phyloP scores from a whole-genome alignment of 2,329 filamentous ascomycete genomes.

The Phialophora verrucosa region DNA sequence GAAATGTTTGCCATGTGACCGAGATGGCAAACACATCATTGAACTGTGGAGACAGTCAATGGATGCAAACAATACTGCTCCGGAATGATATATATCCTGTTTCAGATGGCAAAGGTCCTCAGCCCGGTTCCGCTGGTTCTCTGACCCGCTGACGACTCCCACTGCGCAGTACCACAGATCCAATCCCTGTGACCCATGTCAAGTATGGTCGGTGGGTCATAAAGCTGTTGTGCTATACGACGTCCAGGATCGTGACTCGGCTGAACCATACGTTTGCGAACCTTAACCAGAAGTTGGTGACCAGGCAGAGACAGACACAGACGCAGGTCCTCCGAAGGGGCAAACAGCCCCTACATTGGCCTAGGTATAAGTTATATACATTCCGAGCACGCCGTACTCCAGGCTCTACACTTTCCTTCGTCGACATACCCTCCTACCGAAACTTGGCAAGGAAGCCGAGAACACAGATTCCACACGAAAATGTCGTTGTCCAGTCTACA shows the following conservation, averaged over 20 bases:
- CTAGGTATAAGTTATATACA: neutral
- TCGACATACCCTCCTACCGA: neutral
- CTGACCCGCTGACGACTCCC: neutral
- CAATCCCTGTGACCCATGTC: neutral
- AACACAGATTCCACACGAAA: neutral
- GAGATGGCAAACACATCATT: neutral
- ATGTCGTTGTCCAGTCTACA: neutral
- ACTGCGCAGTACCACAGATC: neutral
- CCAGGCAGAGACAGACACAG: neutral
- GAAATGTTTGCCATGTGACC: neutral
- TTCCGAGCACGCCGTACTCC: neutral
- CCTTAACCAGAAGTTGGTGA: neutral
- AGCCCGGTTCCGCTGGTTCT: neutral
- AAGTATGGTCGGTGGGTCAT: neutral
- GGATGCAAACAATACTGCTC: neutral
- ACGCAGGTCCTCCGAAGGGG: neutral
- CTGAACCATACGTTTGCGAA: neutral
- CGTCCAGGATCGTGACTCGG: neutral
- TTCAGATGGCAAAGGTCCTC: neutral
- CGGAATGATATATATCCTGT: neutral
- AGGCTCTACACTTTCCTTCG: neutral
- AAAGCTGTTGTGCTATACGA: neutral
- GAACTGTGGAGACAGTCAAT: neutral
- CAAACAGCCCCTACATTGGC: neutral
- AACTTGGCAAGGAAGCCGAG: neutral